Percentiles rank a stretch among this genome's conserved stretches.
Conservation (phyloP, 2,329 filamentous ascomycete genomes). For the Hyphodiscus sp. region DNA sequence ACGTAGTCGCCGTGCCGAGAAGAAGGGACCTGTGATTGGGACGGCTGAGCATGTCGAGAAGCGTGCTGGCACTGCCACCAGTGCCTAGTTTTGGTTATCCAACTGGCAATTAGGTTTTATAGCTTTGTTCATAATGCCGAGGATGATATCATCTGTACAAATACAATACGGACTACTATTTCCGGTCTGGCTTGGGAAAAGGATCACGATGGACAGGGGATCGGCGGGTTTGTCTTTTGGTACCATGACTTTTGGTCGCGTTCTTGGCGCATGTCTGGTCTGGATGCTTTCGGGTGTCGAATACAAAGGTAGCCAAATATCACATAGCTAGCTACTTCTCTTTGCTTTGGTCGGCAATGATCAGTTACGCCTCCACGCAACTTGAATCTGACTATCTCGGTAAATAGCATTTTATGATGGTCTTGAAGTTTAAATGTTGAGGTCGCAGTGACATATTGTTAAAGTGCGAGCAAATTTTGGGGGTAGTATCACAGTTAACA, state of each 20-base stretch:
- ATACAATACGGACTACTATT: not conserved
- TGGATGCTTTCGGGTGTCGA: not conserved
- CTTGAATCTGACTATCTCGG: not conserved
- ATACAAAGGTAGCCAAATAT: not conserved
- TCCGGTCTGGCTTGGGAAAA: not conserved
- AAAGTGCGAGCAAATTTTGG: too few species aligned
- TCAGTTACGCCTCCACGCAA: not conserved
- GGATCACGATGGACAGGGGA: not conserved
- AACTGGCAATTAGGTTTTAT: not conserved
- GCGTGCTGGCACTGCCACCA: not conserved
- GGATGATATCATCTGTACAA: not conserved
- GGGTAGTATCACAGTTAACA: too few species aligned
- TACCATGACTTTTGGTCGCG: not conserved
- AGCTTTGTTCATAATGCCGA: not conserved
- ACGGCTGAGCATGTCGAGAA: not conserved
- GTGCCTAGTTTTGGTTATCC: not conserved
- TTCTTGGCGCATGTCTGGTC: not conserved
- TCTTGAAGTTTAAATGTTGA: not conserved
- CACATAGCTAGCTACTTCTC: not conserved
- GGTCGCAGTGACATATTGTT: too few species aligned
- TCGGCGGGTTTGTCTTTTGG: not conserved
- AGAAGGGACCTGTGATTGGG: conserved; percentile 10
- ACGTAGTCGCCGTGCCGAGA: conserved; percentile 1
- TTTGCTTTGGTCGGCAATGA: not conserved
- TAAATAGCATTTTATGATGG: not conserved